Percentiles rank a stretch among this genome's conserved stretches.
phyloP scores from a whole-genome alignment of 2,329 filamentous ascomycete genomes.

The Cladosporium velox region DNA sequence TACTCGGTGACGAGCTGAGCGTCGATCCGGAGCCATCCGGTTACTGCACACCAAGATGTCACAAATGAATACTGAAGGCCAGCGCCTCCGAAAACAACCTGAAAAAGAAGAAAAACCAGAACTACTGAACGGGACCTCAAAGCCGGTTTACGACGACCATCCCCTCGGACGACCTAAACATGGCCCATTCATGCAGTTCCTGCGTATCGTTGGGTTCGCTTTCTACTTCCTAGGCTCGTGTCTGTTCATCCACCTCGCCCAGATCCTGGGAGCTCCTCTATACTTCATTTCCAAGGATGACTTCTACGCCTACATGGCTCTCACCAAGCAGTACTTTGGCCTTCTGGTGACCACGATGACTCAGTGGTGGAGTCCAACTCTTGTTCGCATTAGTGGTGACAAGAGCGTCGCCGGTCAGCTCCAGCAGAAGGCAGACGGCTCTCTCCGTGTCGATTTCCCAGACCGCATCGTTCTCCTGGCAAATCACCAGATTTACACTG shows the following conservation, averaged over 20 bases:
- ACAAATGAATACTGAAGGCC: conserved; percentile 14
- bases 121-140: background rate
- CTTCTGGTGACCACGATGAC: conserved; percentile 77
- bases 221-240: conserved; percentile 49
- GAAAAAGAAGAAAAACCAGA: background rate
- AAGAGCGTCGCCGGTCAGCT: conserved; percentile 76
- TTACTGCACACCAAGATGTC: conserved; percentile 16
- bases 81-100: conserved; percentile 14
- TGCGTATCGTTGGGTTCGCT: conserved; percentile 48
- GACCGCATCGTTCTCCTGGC: conserved; percentile 79
- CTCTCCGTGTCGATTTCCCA: conserved; percentile 74
- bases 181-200: conserved; percentile 44
- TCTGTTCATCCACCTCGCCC: conserved; percentile 59
- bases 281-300: conserved; percentile 73
- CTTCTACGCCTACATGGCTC: conserved; percentile 81
- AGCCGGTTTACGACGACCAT: conserved; percentile 26
- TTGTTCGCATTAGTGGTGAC: conserved; percentile 79
- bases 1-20: background rate
- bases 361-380: conserved; percentile 79
- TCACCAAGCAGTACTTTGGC: conserved; percentile 83
- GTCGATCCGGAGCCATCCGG: conserved; percentile 4
- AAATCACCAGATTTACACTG: conserved; percentile 75
- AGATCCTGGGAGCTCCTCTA: conserved; percentile 71
- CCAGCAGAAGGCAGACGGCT: conserved; percentile 65
- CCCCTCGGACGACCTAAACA: conserved; percentile 43